These are phyloP conservation scores for Wickerhamomyces xylosicus DNA, from an alignment of 805 yeast genomes.

Conservation along the genomic window DNA sequence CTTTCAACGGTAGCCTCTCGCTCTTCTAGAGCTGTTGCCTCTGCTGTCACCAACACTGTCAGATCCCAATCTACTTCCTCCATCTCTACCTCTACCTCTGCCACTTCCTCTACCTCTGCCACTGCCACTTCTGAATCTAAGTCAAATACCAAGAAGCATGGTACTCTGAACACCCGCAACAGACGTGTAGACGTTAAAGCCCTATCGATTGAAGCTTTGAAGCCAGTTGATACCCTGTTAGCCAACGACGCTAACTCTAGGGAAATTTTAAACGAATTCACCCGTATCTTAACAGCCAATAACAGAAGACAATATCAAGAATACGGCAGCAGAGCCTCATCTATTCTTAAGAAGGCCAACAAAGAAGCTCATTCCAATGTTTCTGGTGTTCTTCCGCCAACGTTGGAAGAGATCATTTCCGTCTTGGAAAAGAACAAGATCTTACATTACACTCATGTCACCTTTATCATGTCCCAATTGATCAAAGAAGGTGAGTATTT, in stretches of 20 bases:
- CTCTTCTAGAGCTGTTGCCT: too few relatives aligned
- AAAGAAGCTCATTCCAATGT: conserved; percentile 10
- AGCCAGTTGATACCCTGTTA: not conserved
- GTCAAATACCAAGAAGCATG: not conserved
- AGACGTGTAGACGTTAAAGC: too few relatives aligned
- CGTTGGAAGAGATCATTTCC: conserved; percentile 11
- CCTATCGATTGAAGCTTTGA: too few relatives aligned
- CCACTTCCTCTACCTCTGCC: too few relatives aligned
- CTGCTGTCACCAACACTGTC: not conserved
- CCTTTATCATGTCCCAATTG: conserved; percentile 6
- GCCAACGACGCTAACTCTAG: conserved; percentile 1
- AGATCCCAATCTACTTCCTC: not conserved
- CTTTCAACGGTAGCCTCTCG: too few relatives aligned
- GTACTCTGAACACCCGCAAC: too few relatives aligned
- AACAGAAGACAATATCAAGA: not conserved
- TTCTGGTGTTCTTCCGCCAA: conserved; percentile 8
- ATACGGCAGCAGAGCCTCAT: not conserved
- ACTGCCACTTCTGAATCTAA: not conserved
- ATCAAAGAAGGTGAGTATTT: conserved; percentile 7
- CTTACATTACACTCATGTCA: conserved; percentile 3
- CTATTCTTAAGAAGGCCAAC: conserved; percentile 7
- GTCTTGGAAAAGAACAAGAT: not conserved
- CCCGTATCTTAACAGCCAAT: not conserved
- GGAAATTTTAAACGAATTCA: conserved; percentile 3
- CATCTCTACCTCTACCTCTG: not conserved